Evolutionary conservation across 228 moss, liverwort and hornwort genomes (phyloP), one percentile per base, ranked within the genome.

Genomic region (Sphagnum fallax): DNA sequence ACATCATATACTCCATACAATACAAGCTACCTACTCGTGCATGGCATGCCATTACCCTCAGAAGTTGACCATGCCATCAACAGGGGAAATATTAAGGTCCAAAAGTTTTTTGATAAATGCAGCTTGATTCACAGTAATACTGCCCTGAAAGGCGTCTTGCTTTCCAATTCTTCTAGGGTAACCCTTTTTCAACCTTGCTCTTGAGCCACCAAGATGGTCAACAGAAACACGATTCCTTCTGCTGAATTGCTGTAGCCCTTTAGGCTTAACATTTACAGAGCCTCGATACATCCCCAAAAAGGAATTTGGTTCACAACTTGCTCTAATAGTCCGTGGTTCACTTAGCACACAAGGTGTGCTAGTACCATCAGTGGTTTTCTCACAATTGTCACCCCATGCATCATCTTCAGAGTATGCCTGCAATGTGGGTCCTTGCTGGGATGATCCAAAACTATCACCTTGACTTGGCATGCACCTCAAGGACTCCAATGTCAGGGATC

Each of bases 151-250:
- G 63, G 77, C 72, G 15, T 79, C 66, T 60, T 86, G 91, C 66
- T 75, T 89, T 52, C 80, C 89, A 67, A 83, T 84, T 67, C 83
- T 88, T 67, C 90, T 83, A 72, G 77, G 76, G 49, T 73, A 64
- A 51, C 80, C 87, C 72, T 77, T 84, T 77, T 80, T 87, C 69
- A 71, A 73, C 73, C 76, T 77, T 53, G 72, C 75, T 61, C 82
- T 84, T 59, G 88, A 86, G 73, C 83, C 90, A 75, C 82, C 88
- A 52, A 97, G 89, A 75, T 97, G 96, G 75, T 97, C 93, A 57
- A 97, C 96, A 52, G 93, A 93, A 60, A 93, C 77, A 70, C 96
- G 81, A 69, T 82, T 90, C 82, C 88, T 84, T 78, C 88, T 84
- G 51, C 63, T 75, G 6, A 84, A 61, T 74, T 88, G 87, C 67